Evolutionary conservation across 2,329 filamentous ascomycete genomes (phyloP).

Genomic region (Alternaria alternata): DNA sequence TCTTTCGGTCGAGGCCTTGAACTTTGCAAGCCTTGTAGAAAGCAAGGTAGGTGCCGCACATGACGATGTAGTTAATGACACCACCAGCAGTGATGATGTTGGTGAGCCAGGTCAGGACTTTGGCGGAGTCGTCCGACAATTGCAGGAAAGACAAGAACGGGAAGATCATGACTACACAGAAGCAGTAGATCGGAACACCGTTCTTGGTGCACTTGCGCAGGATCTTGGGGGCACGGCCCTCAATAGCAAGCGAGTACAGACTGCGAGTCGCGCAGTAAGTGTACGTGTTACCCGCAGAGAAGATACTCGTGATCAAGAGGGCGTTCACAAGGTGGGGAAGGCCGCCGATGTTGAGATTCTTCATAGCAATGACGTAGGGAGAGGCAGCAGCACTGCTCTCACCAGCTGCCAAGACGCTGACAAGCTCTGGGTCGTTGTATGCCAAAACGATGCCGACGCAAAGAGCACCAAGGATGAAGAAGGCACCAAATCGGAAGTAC

Average conservation of each 20-base stretch:
- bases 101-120: slow-evolving; percentile 77
- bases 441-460: slow-evolving; percentile 60
- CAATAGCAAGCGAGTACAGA: slow-evolving; percentile 62
- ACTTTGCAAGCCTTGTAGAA: slow-evolving; percentile 62
- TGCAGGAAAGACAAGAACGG: slow-evolving; percentile 77
- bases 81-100: slow-evolving; percentile 77
- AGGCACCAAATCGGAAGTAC: slow-evolving; percentile 56
- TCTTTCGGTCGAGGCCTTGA: slow-evolving; percentile 60
- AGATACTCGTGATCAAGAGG: slow-evolving; percentile 62
- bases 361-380: slow-evolving; percentile 70
- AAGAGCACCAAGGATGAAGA: slow-evolving; percentile 58
- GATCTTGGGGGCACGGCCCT: slow-evolving; percentile 62
- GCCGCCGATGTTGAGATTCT: slow-evolving; percentile 60
- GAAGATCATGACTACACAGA: slow-evolving; percentile 70
- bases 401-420: slow-evolving; percentile 56
- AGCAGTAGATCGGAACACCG: slow-evolving; percentile 78
- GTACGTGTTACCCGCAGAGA: slow-evolving; percentile 65
- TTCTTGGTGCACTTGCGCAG: slow-evolving; percentile 66
- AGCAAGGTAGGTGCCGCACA: slow-evolving; percentile 65
- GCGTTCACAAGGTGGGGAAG: slow-evolving; percentile 68
- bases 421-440: slow-evolving; percentile 74
- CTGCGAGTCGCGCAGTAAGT: slow-evolving; percentile 63
- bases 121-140: slow-evolving; percentile 69
- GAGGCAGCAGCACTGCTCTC: slow-evolving; percentile 61
- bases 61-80: slow-evolving; percentile 56